A percentile compares a stretch with the other conserved stretches of the same genome.
phyloP scores from a whole-genome alignment of 2,329 filamentous ascomycete species.

The Monosporascus sp. region DNA sequence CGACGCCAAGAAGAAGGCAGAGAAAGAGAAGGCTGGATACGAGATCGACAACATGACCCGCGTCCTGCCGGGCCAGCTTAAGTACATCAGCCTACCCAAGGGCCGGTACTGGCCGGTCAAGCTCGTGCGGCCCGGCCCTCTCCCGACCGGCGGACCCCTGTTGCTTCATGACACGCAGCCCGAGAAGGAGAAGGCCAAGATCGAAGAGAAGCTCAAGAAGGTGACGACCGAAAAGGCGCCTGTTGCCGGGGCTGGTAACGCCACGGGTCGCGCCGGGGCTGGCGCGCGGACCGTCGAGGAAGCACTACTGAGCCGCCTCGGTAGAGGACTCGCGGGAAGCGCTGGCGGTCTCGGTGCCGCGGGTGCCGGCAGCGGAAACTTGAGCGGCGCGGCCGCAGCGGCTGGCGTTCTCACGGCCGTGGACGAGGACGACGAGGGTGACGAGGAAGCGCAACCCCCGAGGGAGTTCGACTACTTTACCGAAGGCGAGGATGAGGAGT shows the following conservation, averaged over 20 bases:
- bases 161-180: constrained; percentile 83
- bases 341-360: constrained; percentile 18
- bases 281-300: constrained; percentile 30
- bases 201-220: constrained; percentile 93
- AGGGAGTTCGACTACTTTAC: constrained; percentile 75
- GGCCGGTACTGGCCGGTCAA: constrained; percentile 88
- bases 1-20: constrained; percentile 77
- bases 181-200: constrained; percentile 68
- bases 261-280: constrained; percentile 16
- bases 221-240: constrained; percentile 58
- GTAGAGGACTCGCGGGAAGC: constrained; percentile 3
- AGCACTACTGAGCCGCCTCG: constrained; percentile 21
- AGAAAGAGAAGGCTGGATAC: constrained; percentile 96
- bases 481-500: constrained; percentile 52
- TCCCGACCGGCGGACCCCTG: constrained; percentile 90
- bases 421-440: constrained; percentile 75
- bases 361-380: constrained; percentile 15
- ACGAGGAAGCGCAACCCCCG: constrained; percentile 66
- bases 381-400: constrained; percentile 60
- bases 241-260: constrained; percentile 35
- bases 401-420: constrained; percentile 80
- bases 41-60: constrained; percentile 96
- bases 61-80: constrained; percentile 86
- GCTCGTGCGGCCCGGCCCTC: constrained; percentile 31
- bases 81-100: constrained; percentile 89